These are phyloP conservation scores for Emergomyces pasteurianus DNA, from an alignment of 2,329 filamentous ascomycete genomes.

Conservation along the genomic window DNA sequence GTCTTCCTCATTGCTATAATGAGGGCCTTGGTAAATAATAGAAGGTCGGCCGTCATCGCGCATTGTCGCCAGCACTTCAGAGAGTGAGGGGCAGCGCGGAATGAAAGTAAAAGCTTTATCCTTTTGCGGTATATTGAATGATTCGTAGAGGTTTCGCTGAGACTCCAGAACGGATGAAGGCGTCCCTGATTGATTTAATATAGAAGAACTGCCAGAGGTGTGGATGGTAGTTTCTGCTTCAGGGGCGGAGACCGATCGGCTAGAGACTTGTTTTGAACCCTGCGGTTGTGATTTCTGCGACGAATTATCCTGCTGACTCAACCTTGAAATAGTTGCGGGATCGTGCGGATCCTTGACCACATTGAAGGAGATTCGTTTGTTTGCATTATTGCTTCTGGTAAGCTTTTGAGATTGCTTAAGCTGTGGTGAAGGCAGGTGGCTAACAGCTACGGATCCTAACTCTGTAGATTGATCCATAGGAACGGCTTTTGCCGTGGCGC, in stretches of 20 bases:
- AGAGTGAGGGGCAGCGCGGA: constrained; percentile 17
- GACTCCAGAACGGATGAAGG: constrained; percentile 12
- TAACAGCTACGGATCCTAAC: background rate
- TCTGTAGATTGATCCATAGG: background rate
- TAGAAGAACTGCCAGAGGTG: background rate
- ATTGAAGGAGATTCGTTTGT: constrained; percentile 50
- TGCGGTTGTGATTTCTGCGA: background rate
- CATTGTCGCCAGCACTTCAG: constrained; percentile 46
- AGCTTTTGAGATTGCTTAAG: constrained; percentile 19
- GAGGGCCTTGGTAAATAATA: constrained; percentile 72
- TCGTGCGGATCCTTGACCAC: constrained; percentile 67
- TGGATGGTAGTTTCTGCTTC: background rate
- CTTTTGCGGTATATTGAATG: constrained; percentile 19
- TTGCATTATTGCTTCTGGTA: constrained; percentile 18
- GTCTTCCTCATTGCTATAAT: constrained; percentile 73
- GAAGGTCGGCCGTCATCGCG: constrained; percentile 46
- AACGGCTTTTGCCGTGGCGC: background rate
- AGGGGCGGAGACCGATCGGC: background rate
- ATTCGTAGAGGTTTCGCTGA: constrained; percentile 14
- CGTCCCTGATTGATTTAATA: background rate
- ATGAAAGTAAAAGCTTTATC: constrained; percentile 17
- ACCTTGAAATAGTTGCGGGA: constrained; percentile 47
- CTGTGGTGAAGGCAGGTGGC: constrained; percentile 12
- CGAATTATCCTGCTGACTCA: constrained; percentile 53
- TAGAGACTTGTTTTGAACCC: background rate